Base-by-base conservation (phyloP, 371 early-diverging fungal genomes). In the Lichtheimia ramosa region DNA sequence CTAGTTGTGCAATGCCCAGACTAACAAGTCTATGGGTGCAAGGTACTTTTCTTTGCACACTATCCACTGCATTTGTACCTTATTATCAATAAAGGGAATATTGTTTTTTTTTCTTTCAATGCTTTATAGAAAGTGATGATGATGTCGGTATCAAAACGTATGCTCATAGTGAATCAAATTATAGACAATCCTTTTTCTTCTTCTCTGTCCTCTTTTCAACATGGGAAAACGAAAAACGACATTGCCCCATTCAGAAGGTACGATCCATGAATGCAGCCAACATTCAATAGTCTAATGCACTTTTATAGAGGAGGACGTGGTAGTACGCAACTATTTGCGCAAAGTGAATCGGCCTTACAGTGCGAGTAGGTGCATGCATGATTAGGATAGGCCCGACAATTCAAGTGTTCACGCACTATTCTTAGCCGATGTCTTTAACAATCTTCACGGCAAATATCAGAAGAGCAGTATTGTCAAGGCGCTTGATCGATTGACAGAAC, bases 311-410 rank as follows among this genome's bases (percentile, higher is more conserved):
- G 60, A 61, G 10, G 58, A 61, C 4, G 15, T n/a, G 0, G 58
- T 43, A n/a, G 61, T 65, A n/a, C 48, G 56, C 12, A 51, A 61
- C 18, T 65, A 65, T 25, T 21, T 65, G 57, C 65, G 65, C 21
- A 60, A 57, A 46, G 65, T 61, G 23, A 65, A 65, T 49, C 25
- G 65, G 46, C 65, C 65, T 0, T 65, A 65, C 40, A 65, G 61
- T 25, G 56, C 65, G 15, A 61, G 65, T 65, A 56, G 3, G 65
- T 40, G 16, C 34, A 34, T 34, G 5, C 10, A 34, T 34, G 34
- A 34, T 34, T 6, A 10, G 34, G 10, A 2, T 8, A 34, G 34
- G 34, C 10, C 34, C 34, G 34, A 34, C 10, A 34, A 4, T 39
- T 18, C 21, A 15, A 8, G 8, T 15, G 25, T 43, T 18, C 46